Evolutionary conservation across 129 eudicot genomes (phyloP), one percentile per base, ranked within the genome.

Genomic region (Pulicaria dysenterica): DNA sequence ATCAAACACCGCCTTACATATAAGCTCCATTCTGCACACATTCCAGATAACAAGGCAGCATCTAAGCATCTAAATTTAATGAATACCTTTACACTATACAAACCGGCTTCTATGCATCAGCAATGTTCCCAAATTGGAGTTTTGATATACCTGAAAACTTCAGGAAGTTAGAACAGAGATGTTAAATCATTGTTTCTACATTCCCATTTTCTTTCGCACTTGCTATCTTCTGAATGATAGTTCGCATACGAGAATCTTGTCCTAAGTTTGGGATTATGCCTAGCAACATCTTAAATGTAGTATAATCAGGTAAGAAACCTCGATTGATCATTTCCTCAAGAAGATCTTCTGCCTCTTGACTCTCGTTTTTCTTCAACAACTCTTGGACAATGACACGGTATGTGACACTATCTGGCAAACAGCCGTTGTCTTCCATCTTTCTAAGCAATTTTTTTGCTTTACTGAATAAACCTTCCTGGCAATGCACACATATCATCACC

Each of bases 341-440:
- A 67, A 58, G 49, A 10, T 37, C 19, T 46, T 39, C 81, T 1
- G 69, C 53, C 13, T 68, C 81, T 12, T 3, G 6, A 46, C 13
- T 4, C 36, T 68, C 69, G 5, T 76, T 68, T 38, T 31, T 43
- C 51, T 68, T 76, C 31, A 58, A 41, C 37, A 73, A 58, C 44
- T 9, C 70, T 48, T 73, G 57, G 58, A 72, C 19, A 6, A 66
- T 60, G 40, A 79, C 74, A 67, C 57, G 54, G 43, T 65, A 65
- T 10, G 70, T 66, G 40, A 72, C 51, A 5, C 54, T 72, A 71
- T 70, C 14, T 5, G 67, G 78, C 42, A 54, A 34, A 56, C 67
- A 71, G 41, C 60, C 64, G 64, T 64, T 41, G 41, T 70, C 54
- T 64, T 64, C 67, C 73, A 79, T 79, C 5, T 47, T 64, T 31